Evolutionary conservation across 2,329 filamentous ascomycete genomes (phyloP), one percentile per base, ranked within the genome.

Genomic region (Zalaria obscura): DNA sequence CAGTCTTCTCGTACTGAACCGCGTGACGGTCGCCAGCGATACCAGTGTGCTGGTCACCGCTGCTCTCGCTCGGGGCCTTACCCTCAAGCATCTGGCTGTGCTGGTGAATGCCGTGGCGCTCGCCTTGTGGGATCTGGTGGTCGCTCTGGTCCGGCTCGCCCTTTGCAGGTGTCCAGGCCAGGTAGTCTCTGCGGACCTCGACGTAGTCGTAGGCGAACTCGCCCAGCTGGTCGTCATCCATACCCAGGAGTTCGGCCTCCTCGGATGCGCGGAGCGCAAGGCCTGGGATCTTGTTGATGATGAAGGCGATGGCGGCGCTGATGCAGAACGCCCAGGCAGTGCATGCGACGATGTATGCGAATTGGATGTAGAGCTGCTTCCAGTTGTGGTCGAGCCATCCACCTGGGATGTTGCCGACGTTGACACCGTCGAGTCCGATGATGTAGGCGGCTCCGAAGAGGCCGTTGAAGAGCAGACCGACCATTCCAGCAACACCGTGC

Each of bases 121-220:
- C 68, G 35, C 69, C 68, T 55, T 82, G 76, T 10, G 83, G 80
- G 40, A 80, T 65, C 28, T 70, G 64, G 53, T 73, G 69, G 46
- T 77, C 75, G 47, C 72, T 66, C 44, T 69, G 61, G 39, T 71
- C 68, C 26, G 76, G 80, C 50, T 83, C 76, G 46, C 67, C 70
- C 55, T 80, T 80, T 29, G 80, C 77, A 1, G 84, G 84, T 27
- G 82, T 88, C 84, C 84, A 91, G 45, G 84, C 84, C 33, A 91
- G 75, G 69, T 88, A 91, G 64, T 91, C 84, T 55, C 84, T 78
- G 56, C 84, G 80, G 45, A 89, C 83, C 71, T 91, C 84, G 50
- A 91, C 84, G 60, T 89, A 91, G 61, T 91, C 84, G 68, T 89
- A 89, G 8, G 83, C 84, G 58, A 89, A 91, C 64, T 91, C 84